Evolutionary conservation across 2,329 filamentous ascomycete genomes (phyloP).

Genomic region (Diatrype stigma): DNA sequence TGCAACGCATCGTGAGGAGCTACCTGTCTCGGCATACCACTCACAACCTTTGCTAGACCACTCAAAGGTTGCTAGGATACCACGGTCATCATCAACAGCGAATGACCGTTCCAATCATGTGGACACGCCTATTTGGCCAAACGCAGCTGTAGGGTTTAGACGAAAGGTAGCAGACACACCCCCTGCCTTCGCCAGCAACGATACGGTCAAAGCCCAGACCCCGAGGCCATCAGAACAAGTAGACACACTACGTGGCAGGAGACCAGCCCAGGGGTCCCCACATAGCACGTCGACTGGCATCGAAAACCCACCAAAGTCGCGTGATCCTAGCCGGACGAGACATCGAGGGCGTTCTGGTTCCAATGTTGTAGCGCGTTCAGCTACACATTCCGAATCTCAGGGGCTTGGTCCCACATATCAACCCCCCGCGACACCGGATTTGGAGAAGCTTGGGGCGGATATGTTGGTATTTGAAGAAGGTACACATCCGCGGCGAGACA

Average conservation of each 20-base stretch:
- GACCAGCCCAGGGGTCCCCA: not conserved
- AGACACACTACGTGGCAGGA: not conserved
- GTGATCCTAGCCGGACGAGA: not conserved
- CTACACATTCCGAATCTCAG: not conserved
- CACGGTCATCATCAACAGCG: not conserved
- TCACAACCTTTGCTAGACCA: not conserved
- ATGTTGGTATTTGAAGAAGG: constrained; percentile 19
- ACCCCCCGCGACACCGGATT: constrained; percentile 4
- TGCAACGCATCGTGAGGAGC: not conserved
- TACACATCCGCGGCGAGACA: constrained; percentile 15
- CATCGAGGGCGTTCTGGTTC: not conserved
- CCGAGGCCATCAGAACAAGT: not conserved
- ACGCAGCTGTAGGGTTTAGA: not conserved
- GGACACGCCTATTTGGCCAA: not conserved
- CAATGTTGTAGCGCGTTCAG: not conserved
- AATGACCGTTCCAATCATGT: not conserved
- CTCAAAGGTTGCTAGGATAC: not conserved
- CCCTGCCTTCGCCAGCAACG: not conserved
- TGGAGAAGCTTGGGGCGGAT: constrained; percentile 18
- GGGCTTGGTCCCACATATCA: not conserved
- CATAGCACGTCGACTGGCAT: no score
- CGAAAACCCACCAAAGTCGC: not conserved
- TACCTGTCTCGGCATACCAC: not conserved
- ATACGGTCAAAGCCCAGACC: not conserved
- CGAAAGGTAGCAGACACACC: not conserved